A percentile compares a stretch with the other conserved stretches of the same genome.
Evolutionary conservation across 75 land plant species (phyloP).

Genomic region (Pseudotsuga menziesii): DNA sequence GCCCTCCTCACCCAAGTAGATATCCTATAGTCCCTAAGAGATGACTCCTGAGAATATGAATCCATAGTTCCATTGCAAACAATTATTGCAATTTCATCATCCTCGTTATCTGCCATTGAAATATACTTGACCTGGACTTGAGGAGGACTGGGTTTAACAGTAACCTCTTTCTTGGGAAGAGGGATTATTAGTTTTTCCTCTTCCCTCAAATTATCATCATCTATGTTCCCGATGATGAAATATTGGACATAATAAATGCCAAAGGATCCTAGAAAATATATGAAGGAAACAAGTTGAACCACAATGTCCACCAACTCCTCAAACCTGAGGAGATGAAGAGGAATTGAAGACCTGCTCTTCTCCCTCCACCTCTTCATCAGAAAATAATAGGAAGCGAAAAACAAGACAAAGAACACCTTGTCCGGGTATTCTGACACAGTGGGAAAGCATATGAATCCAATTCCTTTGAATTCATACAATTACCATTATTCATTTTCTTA

Average conservation of each 20-base stretch:
- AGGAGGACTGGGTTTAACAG: background rate
- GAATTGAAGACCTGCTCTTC: slow-evolving; percentile 66
- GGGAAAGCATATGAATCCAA: slow-evolving; percentile 67
- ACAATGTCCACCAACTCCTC: slow-evolving; percentile 58
- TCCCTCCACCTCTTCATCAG: slow-evolving; percentile 84
- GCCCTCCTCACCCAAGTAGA: slow-evolving; percentile 54
- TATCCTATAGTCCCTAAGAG: slow-evolving; percentile 53
- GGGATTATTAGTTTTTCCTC: background rate
- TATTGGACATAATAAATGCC: slow-evolving; percentile 76
- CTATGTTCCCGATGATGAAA: slow-evolving; percentile 12
- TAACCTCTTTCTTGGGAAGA: background rate
- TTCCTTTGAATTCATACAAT: background rate
- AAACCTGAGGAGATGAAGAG: slow-evolving; percentile 60
- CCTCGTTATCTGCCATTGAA: slow-evolving; percentile 22
- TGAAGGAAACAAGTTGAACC: slow-evolving; percentile 57
- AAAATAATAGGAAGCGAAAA: slow-evolving; percentile 51
- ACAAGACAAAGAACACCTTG: slow-evolving; percentile 56
- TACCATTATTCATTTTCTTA: too few relatives aligned
- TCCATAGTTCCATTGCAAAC: slow-evolving; percentile 41
- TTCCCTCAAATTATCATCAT: slow-evolving; percentile 2
- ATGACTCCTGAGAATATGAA: slow-evolving; percentile 59
- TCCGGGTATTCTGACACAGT: slow-evolving; percentile 54
- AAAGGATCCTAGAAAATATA: slow-evolving; percentile 78
- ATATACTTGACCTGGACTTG: slow-evolving; percentile 16
- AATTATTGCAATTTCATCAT: slow-evolving; percentile 42